Base-by-base conservation (phyloP, 768 basidiomycete species). In the Lactarius hatsudake region DNA sequence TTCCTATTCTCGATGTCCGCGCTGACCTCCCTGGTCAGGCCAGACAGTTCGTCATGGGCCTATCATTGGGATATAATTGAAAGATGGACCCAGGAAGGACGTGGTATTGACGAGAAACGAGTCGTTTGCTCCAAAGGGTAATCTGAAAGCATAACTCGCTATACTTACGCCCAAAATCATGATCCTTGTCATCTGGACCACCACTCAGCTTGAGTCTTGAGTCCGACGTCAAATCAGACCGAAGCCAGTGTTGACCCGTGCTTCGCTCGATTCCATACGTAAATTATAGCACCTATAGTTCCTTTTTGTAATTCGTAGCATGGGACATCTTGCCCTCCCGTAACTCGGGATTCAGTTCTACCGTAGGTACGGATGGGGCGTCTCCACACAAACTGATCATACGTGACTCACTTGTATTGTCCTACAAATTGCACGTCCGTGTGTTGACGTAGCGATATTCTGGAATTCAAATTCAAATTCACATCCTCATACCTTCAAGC, bases 1-100 rank as follows among this genome's bases (percentile, higher is more conserved):
- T 83, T 83, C 36, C 76, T 78, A 7, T 83, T 79, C 63, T 65
- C 75, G 53, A 73, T 78, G 72, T 67, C 68, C 0, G 69, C 72
- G 42, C 71, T 84, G 32, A 76, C 76, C 56, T 67, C 71, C 28
- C 74, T 83, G 18, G 77, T 81, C 12, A 74, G 74, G 71, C 73
- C 76, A 71, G 82, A 84, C 61, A 74, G 76, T 0, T 67, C 76
- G 8, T 81, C 81, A 42, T 83, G 81, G 82, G 66, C 67, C 53
- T 74, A 79, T 23, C 81, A 83, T 72, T 71, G 76, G 48, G 73
- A 74, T 17, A 80, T 80, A 77, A 77, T 83, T 1, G 54, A 68
- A 13, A 58, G 69, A 26, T 65, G 65, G 69, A 71, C 55, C 28
- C 20, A 26, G 34, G 62, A 69, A 53, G 70, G 70, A 34, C 63